phyloP scores from a whole-genome alignment of 768 basidiomycete genomes.

The Imleria badia region DNA sequence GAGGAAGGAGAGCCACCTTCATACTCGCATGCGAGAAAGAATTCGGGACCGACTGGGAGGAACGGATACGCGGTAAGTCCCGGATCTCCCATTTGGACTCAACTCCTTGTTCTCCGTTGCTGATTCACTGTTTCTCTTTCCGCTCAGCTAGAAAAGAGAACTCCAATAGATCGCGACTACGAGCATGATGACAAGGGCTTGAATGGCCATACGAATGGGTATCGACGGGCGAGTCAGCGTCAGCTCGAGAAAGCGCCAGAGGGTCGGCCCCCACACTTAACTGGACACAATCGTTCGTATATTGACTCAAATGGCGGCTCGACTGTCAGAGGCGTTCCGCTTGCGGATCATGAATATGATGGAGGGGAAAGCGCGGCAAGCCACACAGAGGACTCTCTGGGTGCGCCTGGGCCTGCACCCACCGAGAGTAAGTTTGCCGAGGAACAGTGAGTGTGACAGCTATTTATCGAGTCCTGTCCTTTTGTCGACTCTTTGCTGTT shows the following conservation, averaged over 20 bases:
- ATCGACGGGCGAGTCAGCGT: constrained; percentile 52
- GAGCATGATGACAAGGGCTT: background rate
- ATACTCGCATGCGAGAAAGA: constrained; percentile 51
- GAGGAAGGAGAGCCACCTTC: constrained; percentile 58
- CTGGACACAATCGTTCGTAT: background rate
- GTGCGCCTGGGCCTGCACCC: constrained; percentile 32
- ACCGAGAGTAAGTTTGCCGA: constrained; percentile 34
- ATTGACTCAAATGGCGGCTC: constrained; percentile 7
- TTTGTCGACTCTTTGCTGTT: background rate
- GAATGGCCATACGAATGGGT: constrained; percentile 17
- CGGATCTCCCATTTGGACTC: background rate
- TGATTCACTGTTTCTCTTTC: constrained; percentile 8
- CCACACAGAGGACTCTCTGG: constrained; percentile 4
- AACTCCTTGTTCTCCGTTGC: background rate
- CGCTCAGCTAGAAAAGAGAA: constrained; percentile 48
- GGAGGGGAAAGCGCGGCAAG: constrained; percentile 1
- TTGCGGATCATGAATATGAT: constrained; percentile 11
- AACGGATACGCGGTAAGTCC: constrained; percentile 66
- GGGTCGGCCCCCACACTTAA: constrained; percentile 41
- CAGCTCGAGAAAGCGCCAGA: constrained; percentile 76
- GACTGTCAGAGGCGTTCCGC: constrained; percentile 9
- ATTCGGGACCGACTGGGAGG: constrained; percentile 37
- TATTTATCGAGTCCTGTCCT: background rate
- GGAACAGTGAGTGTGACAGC: constrained; percentile 12
- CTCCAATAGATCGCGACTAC: constrained; percentile 15